Conservation (phyloP, 495 filamentous ascomycete genomes). For the Aspergillus ellipticus region DNA sequence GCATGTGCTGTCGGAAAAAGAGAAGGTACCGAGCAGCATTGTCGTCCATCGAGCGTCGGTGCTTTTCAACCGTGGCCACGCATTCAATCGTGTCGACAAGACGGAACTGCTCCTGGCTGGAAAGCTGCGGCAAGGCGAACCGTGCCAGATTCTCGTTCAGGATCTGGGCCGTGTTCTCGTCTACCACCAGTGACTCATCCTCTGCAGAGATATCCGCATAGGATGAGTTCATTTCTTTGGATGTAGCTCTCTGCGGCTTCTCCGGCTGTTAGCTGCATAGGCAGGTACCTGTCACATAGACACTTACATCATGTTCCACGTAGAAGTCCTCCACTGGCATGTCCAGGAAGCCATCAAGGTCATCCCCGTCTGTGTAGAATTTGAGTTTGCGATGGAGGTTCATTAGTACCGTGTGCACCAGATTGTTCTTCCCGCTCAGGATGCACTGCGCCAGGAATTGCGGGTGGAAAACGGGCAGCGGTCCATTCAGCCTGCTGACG, state of each 20-base stretch:
- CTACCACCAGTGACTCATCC: conserved; percentile 60
- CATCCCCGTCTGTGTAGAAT: conserved; percentile 78
- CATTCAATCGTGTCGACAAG: conserved; percentile 86
- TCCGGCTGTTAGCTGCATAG: conserved; percentile 27
- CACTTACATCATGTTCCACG: conserved; percentile 43
- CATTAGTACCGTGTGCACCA: conserved; percentile 73
- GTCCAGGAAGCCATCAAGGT: conserved; percentile 74
- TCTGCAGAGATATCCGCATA: conserved; percentile 54
- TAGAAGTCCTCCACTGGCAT: conserved; percentile 73
- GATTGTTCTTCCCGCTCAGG: conserved; percentile 66
- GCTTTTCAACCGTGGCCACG: conserved; percentile 79
- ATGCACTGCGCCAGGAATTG: conserved; percentile 89
- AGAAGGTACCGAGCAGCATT: conserved; percentile 88
- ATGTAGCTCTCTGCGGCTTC: conserved; percentile 35
- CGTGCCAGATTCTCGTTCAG: conserved; percentile 77
- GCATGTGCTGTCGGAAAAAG: conserved; percentile 80
- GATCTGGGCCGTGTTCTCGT: conserved; percentile 64
- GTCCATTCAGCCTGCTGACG: conserved; percentile 78
- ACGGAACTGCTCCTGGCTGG: conserved; percentile 84
- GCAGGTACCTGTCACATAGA: background rate
- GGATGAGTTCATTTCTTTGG: conserved; percentile 52
- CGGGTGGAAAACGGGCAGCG: conserved; percentile 89
- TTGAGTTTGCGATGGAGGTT: conserved; percentile 75
- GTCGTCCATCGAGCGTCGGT: conserved; percentile 86
- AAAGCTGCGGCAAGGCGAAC: conserved; percentile 74